These are phyloP conservation scores for Candida pseudofarinosa DNA, from an alignment of 805 yeast species.

Conservation along the genomic window DNA sequence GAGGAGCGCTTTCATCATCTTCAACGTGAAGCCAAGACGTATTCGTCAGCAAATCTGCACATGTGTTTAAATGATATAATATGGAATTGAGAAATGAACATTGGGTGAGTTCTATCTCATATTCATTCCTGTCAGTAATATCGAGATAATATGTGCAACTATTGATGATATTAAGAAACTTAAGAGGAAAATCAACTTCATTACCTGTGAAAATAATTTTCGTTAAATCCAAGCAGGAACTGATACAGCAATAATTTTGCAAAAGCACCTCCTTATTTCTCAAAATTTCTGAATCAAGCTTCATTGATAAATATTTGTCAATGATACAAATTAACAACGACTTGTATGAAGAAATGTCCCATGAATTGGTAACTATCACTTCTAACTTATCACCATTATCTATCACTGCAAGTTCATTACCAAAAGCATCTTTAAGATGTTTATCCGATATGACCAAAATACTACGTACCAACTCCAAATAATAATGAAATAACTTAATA, in stretches of 20 bases:
- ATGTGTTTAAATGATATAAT: constrained; percentile 23
- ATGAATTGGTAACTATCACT: constrained; percentile 37
- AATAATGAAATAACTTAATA: constrained; percentile 57
- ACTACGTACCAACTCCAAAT: constrained; percentile 48
- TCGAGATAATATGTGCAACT: constrained; percentile 22
- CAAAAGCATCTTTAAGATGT: constrained; percentile 44
- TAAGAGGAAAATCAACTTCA: constrained; percentile 48
- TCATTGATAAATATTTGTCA: constrained; percentile 41
- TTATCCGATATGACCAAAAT: constrained; percentile 47
- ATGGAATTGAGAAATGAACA: constrained; percentile 25
- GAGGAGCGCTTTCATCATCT: constrained; percentile 26
- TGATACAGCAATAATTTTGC: constrained; percentile 25
- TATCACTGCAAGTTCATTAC: constrained; percentile 55
- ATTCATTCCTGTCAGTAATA: constrained; percentile 6
- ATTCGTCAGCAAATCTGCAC: constrained; percentile 25
- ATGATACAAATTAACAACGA: constrained; percentile 47
- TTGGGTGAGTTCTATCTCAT: constrained; percentile 26
- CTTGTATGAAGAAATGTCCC: constrained; percentile 61
- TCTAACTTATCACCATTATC: constrained; percentile 42
- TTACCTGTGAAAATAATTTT: constrained; percentile 49
- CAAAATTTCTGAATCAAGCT: constrained; percentile 14
- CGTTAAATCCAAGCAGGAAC: constrained; percentile 41
- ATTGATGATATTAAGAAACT: constrained; percentile 40
- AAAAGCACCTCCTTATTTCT: constrained; percentile 14
- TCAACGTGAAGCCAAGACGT: constrained; percentile 28